Evolutionary conservation across 2,329 filamentous ascomycete species (phyloP), one percentile per base, ranked within the genome.

Genomic region (Neocatenulostroma microsporum): DNA sequence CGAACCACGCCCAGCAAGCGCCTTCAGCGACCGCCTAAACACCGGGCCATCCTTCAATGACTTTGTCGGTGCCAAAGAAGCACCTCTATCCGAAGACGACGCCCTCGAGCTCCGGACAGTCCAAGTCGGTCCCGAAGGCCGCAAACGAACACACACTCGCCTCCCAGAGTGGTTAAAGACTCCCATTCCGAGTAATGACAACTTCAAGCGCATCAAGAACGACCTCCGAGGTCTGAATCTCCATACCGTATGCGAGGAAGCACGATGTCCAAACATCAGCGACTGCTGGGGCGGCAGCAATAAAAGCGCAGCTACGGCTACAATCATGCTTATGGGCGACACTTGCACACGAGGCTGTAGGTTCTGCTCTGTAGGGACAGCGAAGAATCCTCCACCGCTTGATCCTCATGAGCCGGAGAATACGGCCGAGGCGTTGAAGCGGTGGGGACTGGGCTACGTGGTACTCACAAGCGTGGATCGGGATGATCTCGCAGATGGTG

Each of bases 281-380:
- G 89, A 96, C 61, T 98, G 91, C 69, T 98, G 91, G 91, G 91
- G 91, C 44, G 91, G 91, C 21, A 78, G 73, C 57, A 78, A 82
- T 61, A 94, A 94, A 68, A 81, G 78, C 48, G 82, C 86, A 18
- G 91, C 91, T 4, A 98, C 91, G 21, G 91, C 91, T 2, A 98
- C 91, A 9, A 96, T 98, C 63, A 98, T 98, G 91, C 69, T 98
- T 31, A 96, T 96, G 88, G 91, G 91, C 47, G 91, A 98, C 62
- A 96, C 89, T 7, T 98, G 91, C 64, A 98, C 91, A 13, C 76
- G 91, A 42, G 91, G 89, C 14, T 98, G 91, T 64, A 78, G 91
- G 36, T 98, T 98, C 70, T 98, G 91, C 73, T 86, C 82, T 48
- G 91, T 98, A 35, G 96, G 96, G 73, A 98, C 91, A 3, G 80